These are phyloP conservation scores for Incumbomyces lentus DNA, from an alignment of 2,329 filamentous ascomycete genomes.

Conservation along the genomic window DNA sequence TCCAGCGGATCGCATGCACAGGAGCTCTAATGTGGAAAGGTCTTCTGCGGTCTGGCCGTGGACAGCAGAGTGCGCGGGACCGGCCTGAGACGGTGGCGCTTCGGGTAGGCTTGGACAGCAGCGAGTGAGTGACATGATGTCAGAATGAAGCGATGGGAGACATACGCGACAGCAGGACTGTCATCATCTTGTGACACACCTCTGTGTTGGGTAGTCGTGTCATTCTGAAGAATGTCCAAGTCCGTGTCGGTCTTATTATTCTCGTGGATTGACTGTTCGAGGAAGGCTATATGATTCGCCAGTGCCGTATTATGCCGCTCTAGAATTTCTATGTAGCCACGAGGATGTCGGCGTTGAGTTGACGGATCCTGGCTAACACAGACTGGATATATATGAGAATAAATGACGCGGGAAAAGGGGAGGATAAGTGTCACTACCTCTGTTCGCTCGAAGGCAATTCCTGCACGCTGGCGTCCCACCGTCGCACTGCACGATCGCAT, in stretches of 20 bases:
- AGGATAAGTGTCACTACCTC: slow-evolving; percentile 1
- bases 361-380: slow-evolving; percentile 10
- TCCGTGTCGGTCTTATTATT: slow-evolving; percentile 1
- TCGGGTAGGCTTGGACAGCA: too few species aligned
- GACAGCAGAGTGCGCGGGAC: not conserved
- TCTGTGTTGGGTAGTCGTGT: not conserved
- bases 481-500: slow-evolving; percentile 6
- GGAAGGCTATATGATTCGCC: slow-evolving; percentile 9
- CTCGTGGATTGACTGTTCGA: slow-evolving; percentile 5
- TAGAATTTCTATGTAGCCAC: slow-evolving; percentile 9
- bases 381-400: not conserved
- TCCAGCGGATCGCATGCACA: slow-evolving; percentile 7
- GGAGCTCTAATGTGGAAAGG: slow-evolving; percentile 6
- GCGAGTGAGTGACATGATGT: too few species aligned
- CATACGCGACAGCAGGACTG: not conserved
- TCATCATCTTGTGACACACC: not conserved
- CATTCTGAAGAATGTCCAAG: not conserved
- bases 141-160: too few species aligned
- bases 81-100: too few species aligned
- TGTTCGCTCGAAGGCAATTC: slow-evolving; percentile 10
- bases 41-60: slow-evolving; percentile 1
- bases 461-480: slow-evolving; percentile 8
- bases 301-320: slow-evolving; percentile 9
- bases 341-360: slow-evolving; percentile 9
- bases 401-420: not conserved